A percentile compares a stretch with the other conserved stretches of the same genome.
These are phyloP conservation scores for Nakazawaea ambrosiae DNA, from an alignment of 805 yeast genomes.

Conservation along the genomic window DNA sequence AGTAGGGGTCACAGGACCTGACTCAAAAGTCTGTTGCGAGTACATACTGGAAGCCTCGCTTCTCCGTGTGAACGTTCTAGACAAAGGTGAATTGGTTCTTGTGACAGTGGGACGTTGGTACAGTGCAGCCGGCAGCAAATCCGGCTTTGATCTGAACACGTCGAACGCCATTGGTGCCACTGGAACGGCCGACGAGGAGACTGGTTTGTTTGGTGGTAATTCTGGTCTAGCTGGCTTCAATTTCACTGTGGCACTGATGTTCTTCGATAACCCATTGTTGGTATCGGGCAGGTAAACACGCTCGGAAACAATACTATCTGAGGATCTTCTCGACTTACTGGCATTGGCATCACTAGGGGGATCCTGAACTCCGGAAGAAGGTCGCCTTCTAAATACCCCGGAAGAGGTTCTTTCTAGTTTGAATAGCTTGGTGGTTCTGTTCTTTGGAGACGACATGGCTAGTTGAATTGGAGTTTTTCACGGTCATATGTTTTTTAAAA, in stretches of 20 bases:
- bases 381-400: slow-evolving; percentile 2
- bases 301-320: not conserved
- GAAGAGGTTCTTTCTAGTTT: slow-evolving; percentile 4
- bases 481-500: no score
- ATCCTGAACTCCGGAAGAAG: not conserved
- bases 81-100: no score
- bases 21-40: no score
- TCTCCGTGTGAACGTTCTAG: no score
- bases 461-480: no score
- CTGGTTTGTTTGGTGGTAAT: no score
- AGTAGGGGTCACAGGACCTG: not conserved
- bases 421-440: slow-evolving; percentile 6
- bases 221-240: not conserved
- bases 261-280: slow-evolving; percentile 2
- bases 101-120: no score
- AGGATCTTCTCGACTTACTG: not conserved
- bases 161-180: no score
- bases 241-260: slow-evolving; percentile 10
- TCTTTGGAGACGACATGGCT: slow-evolving; percentile 5
- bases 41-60: no score
- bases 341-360: slow-evolving; percentile 1
- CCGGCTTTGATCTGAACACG: no score
- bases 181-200: no score
- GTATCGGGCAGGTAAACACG: not conserved
- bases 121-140: no score